These are phyloP conservation scores for Seminavis robusta DNA, from an alignment of 108 stramenopile genomes.

Conservation along the genomic window DNA sequence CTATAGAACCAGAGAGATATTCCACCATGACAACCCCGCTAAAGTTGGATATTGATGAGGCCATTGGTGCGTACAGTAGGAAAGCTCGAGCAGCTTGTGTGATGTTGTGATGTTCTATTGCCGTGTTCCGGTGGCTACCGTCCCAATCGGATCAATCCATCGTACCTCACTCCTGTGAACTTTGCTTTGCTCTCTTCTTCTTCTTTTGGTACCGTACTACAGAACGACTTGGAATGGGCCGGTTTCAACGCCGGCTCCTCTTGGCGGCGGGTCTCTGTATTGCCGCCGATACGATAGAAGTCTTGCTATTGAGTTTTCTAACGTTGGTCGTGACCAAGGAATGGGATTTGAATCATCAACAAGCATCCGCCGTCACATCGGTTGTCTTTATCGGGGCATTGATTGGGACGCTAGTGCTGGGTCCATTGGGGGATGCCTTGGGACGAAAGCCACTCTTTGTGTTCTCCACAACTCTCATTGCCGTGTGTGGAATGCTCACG, in stretches of 20 bases:
- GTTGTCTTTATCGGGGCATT: slow-evolving; percentile 66
- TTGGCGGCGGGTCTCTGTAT: slow-evolving; percentile 67
- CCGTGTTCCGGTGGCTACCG: too few relatives aligned
- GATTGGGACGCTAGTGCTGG: slow-evolving; percentile 54
- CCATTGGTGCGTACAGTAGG: too few relatives aligned
- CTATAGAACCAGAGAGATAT: too few relatives aligned
- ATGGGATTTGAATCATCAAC: slow-evolving; percentile 44
- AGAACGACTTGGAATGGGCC: slow-evolving; percentile 52
- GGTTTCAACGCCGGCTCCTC: slow-evolving; percentile 46
- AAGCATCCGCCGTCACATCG: slow-evolving; percentile 44
- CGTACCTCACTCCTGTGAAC: too few relatives aligned
- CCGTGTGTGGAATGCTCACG: slow-evolving; percentile 51
- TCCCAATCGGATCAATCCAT: too few relatives aligned
- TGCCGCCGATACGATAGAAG: slow-evolving; percentile 70
- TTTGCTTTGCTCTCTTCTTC: too few relatives aligned
- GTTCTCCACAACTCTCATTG: slow-evolving; percentile 35
- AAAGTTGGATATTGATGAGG: slow-evolving; percentile 27
- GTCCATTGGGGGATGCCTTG: slow-evolving; percentile 55
- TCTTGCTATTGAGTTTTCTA: slow-evolving; percentile 61
- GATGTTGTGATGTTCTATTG: too few relatives aligned
- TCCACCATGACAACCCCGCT: too few relatives aligned
- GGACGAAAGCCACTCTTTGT: slow-evolving; percentile 62
- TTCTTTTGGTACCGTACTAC: too few relatives aligned
- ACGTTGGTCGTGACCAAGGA: slow-evolving; percentile 41
- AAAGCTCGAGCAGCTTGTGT: too few relatives aligned